These are phyloP conservation scores for Suhomyces sp. DNA, from an alignment of 805 yeast genomes.

Conservation along the genomic window DNA sequence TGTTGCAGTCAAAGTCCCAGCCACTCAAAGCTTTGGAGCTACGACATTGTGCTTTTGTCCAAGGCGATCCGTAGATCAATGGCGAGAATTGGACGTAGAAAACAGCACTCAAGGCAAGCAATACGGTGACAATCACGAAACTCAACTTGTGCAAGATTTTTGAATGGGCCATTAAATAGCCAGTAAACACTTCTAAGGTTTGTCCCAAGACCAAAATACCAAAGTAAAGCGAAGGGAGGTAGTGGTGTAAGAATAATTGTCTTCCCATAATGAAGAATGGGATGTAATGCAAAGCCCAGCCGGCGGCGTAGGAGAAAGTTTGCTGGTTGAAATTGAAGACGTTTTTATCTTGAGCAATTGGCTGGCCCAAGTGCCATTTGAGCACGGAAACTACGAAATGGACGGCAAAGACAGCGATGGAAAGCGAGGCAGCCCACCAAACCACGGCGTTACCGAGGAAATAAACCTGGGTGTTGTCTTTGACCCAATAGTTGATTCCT, in stretches of 20 bases:
- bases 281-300: constrained; percentile 68
- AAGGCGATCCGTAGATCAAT: constrained; percentile 69
- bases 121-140: constrained; percentile 43
- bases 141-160: constrained; percentile 44
- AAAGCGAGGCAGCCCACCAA: constrained; percentile 69
- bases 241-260: constrained; percentile 91
- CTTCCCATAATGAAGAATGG: constrained; percentile 89
- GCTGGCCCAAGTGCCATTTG: constrained; percentile 59
- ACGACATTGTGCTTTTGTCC: constrained; percentile 72
- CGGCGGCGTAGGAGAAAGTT: constrained; percentile 57
- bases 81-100: constrained; percentile 67
- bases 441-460: constrained; percentile 74
- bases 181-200: constrained; percentile 49
- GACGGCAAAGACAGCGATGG: constrained; percentile 49
- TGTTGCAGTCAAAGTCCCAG: constrained; percentile 89
- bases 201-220: constrained; percentile 78
- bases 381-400: constrained; percentile 47
- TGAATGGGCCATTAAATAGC: constrained; percentile 37
- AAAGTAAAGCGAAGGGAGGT: constrained; percentile 88
- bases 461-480: constrained; percentile 59
- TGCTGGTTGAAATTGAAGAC: constrained; percentile 66
- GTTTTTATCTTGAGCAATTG: constrained; percentile 47
- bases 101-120: constrained; percentile 48
- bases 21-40: constrained; percentile 53
- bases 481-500: constrained; percentile 81